These are phyloP conservation scores for Desmodesmus armatus DNA, from an alignment of 139 green algal genomes.

Conservation along the genomic window DNA sequence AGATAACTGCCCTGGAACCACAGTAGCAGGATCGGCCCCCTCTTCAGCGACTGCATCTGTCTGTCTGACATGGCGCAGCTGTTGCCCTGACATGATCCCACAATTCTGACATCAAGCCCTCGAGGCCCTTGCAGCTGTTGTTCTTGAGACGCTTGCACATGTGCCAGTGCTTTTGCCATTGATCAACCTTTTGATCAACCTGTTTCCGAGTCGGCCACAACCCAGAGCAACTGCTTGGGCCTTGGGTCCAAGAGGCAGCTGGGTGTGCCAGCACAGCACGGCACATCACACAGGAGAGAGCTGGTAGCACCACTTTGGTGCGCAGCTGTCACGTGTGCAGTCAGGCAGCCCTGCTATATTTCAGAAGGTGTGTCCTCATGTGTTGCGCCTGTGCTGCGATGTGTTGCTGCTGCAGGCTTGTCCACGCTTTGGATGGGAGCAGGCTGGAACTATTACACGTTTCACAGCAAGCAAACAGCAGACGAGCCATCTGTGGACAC, in stretches of 20 bases:
- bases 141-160: too few relatives aligned
- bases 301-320: too few relatives aligned
- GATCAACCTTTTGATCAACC: too few relatives aligned
- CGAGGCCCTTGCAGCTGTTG: too few relatives aligned
- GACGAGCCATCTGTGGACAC: background rate
- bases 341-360: background rate
- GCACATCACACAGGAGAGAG: too few relatives aligned
- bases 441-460: conserved; percentile 83
- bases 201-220: too few relatives aligned
- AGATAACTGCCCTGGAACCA: background rate
- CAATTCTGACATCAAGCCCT: too few relatives aligned
- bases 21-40: background rate
- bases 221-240: too few relatives aligned
- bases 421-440: conserved; percentile 78
- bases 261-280: too few relatives aligned
- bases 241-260: too few relatives aligned
- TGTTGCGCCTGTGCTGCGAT: background rate
- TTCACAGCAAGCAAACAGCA: conserved; percentile 26
- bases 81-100: background rate
- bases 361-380: background rate
- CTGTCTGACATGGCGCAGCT: background rate
- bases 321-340: background rate
- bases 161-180: too few relatives aligned
- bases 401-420: conserved; percentile 50
- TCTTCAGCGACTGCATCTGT: background rate